Percentiles rank a stretch among this genome's conserved stretches.
Conservation (phyloP, 192 early-diverging fungal genomes). For the Coemansia sp. region DNA sequence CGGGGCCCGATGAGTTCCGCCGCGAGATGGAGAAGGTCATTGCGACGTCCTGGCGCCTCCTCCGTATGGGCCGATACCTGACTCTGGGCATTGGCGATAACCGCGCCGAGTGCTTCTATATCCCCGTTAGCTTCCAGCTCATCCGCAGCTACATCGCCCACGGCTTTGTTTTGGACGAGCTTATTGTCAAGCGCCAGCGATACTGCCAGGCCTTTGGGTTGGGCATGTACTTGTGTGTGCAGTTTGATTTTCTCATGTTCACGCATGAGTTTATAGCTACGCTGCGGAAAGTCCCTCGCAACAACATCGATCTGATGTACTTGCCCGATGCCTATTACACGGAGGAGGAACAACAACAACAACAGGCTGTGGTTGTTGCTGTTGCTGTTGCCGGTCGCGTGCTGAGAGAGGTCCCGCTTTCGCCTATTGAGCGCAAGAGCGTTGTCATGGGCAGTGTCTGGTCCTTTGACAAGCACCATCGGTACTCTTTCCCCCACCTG, state of each 20-base stretch:
- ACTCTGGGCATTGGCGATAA: slow-evolving; percentile 96
- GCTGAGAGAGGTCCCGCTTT: slow-evolving; percentile 66
- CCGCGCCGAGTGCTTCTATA: slow-evolving; percentile 86
- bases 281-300: slow-evolving; percentile 68
- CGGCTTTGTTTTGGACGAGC: slow-evolving; percentile 90
- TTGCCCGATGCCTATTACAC: slow-evolving; percentile 24
- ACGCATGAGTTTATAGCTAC: slow-evolving; percentile 93
- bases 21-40: slow-evolving; percentile 77
- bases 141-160: slow-evolving; percentile 78
- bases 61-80: slow-evolving; percentile 70
- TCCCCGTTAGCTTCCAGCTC: slow-evolving; percentile 83
- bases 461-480: slow-evolving; percentile 67
- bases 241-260: slow-evolving; percentile 92
- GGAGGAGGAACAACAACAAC: slow-evolving; percentile 1
- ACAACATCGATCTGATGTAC: slow-evolving; percentile 58
- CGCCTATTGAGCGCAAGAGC: slow-evolving; percentile 79
- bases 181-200: slow-evolving; percentile 87
- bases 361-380: not conserved
- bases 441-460: slow-evolving; percentile 93
- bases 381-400: not conserved
- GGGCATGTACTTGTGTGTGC: slow-evolving; percentile 86
- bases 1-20: slow-evolving; percentile 75
- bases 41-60: slow-evolving; percentile 67
- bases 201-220: slow-evolving; percentile 87
- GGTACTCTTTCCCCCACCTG: slow-evolving; percentile 64